Conservation (phyloP, 495 filamentous ascomycete genomes). For the Penicillium macrosclerotiorum region DNA sequence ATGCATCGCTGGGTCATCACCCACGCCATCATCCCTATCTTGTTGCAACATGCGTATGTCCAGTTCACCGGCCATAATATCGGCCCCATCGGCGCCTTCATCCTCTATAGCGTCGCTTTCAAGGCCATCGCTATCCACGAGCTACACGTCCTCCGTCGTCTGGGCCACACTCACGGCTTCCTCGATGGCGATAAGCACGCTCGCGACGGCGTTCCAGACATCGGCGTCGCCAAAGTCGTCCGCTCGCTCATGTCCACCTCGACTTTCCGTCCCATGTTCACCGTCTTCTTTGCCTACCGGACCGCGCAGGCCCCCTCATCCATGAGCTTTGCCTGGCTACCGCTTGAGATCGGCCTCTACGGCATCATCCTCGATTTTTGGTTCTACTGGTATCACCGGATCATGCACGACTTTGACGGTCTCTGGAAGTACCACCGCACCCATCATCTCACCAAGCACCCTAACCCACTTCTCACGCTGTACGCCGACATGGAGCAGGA, state of each 20-base stretch:
- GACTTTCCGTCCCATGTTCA: slow-evolving; percentile 34
- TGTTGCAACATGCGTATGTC: slow-evolving; percentile 31
- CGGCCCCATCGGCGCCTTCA: slow-evolving; percentile 21
- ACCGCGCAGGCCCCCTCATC: slow-evolving; percentile 14
- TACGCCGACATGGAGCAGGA: slow-evolving; percentile 40
- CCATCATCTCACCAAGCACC: slow-evolving; percentile 42
- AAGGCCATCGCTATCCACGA: slow-evolving; percentile 32
- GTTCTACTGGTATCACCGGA: slow-evolving; percentile 43
- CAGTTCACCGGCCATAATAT: slow-evolving; percentile 25
- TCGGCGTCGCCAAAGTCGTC: slow-evolving; percentile 32
- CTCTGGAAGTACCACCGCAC: slow-evolving; percentile 44
- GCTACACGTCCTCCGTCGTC: slow-evolving; percentile 27
- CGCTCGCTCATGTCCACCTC: slow-evolving; percentile 28
- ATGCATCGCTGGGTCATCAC: slow-evolving; percentile 31
- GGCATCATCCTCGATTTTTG: slow-evolving; percentile 41
- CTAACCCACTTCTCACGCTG: slow-evolving; percentile 33
- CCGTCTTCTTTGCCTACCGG: slow-evolving; percentile 31
- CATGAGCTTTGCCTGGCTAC: slow-evolving; percentile 30
- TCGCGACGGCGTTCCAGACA: slow-evolving; percentile 37
- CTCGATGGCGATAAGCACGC: slow-evolving; percentile 38
- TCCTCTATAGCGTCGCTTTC: slow-evolving; percentile 29
- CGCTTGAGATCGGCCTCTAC: slow-evolving; percentile 32
- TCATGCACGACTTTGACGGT: slow-evolving; percentile 31
- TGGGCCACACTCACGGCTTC: slow-evolving; percentile 33
- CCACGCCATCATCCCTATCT: slow-evolving; percentile 24